phyloP scores from a whole-genome alignment of 352 stramenopile genomes.

The Pythium rishiriense region DNA sequence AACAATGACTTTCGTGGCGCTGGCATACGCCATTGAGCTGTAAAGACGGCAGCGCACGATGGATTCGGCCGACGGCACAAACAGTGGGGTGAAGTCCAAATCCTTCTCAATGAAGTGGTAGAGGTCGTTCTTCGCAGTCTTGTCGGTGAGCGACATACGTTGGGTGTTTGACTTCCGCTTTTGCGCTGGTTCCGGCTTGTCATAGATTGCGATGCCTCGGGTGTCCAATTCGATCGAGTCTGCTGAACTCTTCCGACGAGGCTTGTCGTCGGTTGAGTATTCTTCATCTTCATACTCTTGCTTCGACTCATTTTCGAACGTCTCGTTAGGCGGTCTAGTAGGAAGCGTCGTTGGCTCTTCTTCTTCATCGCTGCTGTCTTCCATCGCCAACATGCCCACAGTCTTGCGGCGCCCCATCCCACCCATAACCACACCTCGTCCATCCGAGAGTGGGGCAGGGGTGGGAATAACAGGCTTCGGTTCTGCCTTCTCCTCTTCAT shows the following conservation, averaged over 20 bases:
- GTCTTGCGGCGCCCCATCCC: slow-evolving; percentile 70
- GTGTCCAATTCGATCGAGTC: slow-evolving; percentile 84
- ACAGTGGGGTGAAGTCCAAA: slow-evolving; percentile 81
- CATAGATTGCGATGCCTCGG: slow-evolving; percentile 69
- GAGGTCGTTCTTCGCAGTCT: slow-evolving; percentile 72
- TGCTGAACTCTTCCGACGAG: slow-evolving; percentile 63
- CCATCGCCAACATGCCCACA: slow-evolving; percentile 62
- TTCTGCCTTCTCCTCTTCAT: slow-evolving; percentile 78
- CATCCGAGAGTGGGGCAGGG: slow-evolving; percentile 37
- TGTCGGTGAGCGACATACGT: slow-evolving; percentile 50
- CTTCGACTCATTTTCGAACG: slow-evolving; percentile 38
- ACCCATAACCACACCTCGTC: slow-evolving; percentile 56
- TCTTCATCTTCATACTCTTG: slow-evolving; percentile 48
- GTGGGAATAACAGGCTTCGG: slow-evolving; percentile 45
- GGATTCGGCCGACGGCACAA: slow-evolving; percentile 85
- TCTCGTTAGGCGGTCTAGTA: slow-evolving; percentile 48
- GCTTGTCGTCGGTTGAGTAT: slow-evolving; percentile 23
- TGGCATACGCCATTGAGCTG: slow-evolving; percentile 86
- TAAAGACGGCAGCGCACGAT: slow-evolving; percentile 87
- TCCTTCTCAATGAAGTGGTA: slow-evolving; percentile 88
- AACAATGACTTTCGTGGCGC: slow-evolving; percentile 84
- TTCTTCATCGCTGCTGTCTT: slow-evolving; percentile 81
- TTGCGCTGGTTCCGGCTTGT: slow-evolving; percentile 48
- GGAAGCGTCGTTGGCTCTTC: slow-evolving; percentile 58
- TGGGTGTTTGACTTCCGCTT: slow-evolving; percentile 37